Percentiles rank a stretch among this genome's conserved stretches.
phyloP scores from a whole-genome alignment of 768 basidiomycete species.

The Tulasnella calospora region DNA sequence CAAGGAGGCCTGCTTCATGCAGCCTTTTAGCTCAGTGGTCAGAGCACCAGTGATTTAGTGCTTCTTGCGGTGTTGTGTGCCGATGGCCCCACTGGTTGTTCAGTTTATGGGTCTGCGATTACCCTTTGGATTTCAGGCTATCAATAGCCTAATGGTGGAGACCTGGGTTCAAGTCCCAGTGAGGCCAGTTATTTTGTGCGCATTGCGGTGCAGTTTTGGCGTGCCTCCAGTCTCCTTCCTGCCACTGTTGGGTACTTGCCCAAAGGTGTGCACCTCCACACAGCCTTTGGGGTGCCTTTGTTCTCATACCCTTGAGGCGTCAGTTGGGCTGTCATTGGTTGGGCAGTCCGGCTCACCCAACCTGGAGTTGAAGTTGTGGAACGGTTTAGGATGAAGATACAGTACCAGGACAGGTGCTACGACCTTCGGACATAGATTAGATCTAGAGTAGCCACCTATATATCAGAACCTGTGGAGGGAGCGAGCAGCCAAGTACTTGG shows the following conservation, averaged over 20 bases:
- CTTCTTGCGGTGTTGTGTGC: background rate
- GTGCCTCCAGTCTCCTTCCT: background rate
- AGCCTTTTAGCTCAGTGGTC: background rate
- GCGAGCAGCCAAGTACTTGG: too few species aligned
- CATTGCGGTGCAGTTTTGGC: background rate
- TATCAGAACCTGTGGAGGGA: too few species aligned
- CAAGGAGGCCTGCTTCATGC: background rate
- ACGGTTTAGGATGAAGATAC: too few species aligned
- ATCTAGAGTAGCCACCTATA: too few species aligned
- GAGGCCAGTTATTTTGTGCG: background rate
- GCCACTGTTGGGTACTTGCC: background rate
- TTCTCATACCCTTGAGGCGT: background rate
- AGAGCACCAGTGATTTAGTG: background rate
- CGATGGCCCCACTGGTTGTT: background rate
- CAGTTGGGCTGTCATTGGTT: background rate
- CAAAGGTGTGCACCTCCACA: background rate
- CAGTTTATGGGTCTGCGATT: background rate
- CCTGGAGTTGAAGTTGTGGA: background rate
- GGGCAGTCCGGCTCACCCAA: background rate
- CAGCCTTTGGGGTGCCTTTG: background rate
- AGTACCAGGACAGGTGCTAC: too few species aligned
- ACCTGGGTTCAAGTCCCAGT: background rate
- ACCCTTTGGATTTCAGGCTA: background rate
- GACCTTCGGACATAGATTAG: too few species aligned
- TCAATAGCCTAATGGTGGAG: background rate